phyloP scores from a whole-genome alignment of 2,329 filamentous ascomycete genomes.

The Fusarium keratoplasticum region DNA sequence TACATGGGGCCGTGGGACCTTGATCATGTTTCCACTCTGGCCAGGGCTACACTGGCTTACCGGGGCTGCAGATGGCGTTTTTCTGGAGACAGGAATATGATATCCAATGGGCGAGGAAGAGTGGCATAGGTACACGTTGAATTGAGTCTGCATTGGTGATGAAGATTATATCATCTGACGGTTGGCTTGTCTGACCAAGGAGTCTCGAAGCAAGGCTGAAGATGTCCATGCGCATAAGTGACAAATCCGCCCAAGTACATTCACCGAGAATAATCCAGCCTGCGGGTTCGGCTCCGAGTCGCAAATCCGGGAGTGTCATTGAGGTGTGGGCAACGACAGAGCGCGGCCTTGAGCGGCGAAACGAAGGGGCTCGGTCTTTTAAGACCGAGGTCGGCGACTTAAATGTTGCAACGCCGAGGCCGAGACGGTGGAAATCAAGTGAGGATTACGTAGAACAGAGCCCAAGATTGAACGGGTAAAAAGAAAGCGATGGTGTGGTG shows the following conservation, averaged over 20 bases:
- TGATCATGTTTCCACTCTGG: conserved; percentile 1
- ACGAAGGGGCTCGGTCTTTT: background rate
- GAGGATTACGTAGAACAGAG: background rate
- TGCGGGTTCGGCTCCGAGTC: conserved; percentile 14
- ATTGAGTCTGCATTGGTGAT: background rate
- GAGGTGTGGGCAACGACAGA: background rate
- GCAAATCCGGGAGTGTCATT: conserved; percentile 5
- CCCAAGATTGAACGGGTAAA: background rate
- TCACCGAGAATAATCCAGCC: background rate
- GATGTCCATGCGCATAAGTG: background rate
- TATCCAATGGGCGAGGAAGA: conserved; percentile 1
- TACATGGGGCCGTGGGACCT: background rate
- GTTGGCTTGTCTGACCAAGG: background rate
- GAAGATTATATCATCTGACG: background rate
- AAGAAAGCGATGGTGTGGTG: conserved; percentile 1
- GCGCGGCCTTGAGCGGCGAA: background rate
- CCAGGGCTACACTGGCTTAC: background rate
- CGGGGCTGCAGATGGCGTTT: background rate
- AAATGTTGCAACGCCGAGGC: background rate
- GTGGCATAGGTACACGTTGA: background rate
- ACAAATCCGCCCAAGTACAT: background rate
- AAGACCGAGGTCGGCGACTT: background rate
- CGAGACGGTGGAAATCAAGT: background rate
- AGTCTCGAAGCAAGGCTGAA: background rate
- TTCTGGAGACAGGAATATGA: background rate